A percentile compares a stretch with the other conserved stretches of the same genome.
These are phyloP conservation scores for Halophytophthora batemanensis DNA, from an alignment of 352 stramenopile species.

Conservation along the genomic window DNA sequence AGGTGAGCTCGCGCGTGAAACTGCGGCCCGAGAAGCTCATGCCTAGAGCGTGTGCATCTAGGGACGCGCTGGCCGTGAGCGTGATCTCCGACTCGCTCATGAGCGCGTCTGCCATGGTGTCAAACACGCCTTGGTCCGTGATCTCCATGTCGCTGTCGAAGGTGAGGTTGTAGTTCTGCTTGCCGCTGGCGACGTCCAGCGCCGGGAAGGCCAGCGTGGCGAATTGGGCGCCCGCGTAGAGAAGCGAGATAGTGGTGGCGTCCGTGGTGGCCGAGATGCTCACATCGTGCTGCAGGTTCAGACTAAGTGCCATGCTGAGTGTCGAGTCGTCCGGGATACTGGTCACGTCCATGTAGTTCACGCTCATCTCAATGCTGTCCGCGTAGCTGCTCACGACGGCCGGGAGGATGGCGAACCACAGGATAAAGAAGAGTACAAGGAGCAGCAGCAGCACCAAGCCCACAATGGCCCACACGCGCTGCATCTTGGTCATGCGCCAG, in stretches of 20 bases:
- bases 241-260: conserved; percentile 33
- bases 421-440: conserved; percentile 41
- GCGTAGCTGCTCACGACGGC: conserved; percentile 48
- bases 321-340: conserved; percentile 33
- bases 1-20: conserved; percentile 44
- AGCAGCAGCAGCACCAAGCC: conserved; percentile 32
- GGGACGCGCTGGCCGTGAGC: conserved; percentile 24
- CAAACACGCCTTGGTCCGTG: conserved; percentile 38
- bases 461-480: conserved; percentile 37
- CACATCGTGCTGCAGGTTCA: conserved; percentile 45
- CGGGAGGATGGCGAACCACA: conserved; percentile 58
- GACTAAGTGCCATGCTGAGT: conserved; percentile 42
- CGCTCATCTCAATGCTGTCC: conserved; percentile 40
- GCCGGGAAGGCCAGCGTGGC: conserved; percentile 39
- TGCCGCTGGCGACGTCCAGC: conserved; percentile 36
- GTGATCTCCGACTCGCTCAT: conserved; percentile 38
- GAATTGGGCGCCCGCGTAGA: conserved; percentile 40
- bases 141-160: conserved; percentile 36
- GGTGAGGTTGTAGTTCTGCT: conserved; percentile 46
- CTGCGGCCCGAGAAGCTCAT: conserved; percentile 41
- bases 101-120: conserved; percentile 32
- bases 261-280: conserved; percentile 37
- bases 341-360: conserved; percentile 68
- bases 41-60: conserved; percentile 38
- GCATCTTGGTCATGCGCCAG: conserved; percentile 52